Evolutionary conservation across 805 yeast genomes (phyloP).

Genomic region (Metschnikowia cerradonensis): DNA sequence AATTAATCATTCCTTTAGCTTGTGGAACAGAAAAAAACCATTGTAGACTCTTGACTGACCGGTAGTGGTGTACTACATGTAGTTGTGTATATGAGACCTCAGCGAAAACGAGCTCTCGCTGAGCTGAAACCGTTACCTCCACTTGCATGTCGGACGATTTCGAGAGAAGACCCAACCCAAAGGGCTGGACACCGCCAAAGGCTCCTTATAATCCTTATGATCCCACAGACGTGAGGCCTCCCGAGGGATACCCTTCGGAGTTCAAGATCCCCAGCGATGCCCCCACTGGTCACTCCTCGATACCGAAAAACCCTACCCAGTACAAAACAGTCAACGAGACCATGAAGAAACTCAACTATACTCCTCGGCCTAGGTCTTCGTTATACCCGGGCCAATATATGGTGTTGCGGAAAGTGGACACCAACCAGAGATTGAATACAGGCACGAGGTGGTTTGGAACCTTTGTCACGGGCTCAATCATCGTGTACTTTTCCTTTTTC

Average conservation of each 20-base stretch:
- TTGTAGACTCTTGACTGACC: neutral
- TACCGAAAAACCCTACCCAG: constrained; percentile 67
- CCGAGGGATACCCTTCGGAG: constrained; percentile 85
- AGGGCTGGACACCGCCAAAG: constrained; percentile 75
- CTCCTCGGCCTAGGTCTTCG: constrained; percentile 73
- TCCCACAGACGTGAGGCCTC: constrained; percentile 69
- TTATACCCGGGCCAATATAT: constrained; percentile 77
- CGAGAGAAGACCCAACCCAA: constrained; percentile 68
- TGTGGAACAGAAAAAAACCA: neutral
- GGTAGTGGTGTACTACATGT: neutral
- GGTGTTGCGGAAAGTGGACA: constrained; percentile 56
- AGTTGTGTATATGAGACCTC: neutral
- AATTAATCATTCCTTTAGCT: neutral
- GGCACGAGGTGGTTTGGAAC: constrained; percentile 61
- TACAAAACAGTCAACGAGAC: constrained; percentile 65
- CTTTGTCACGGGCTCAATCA: constrained; percentile 44
- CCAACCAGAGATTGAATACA: constrained; percentile 48
- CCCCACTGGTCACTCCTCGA: constrained; percentile 48
- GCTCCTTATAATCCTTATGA: constrained; percentile 88
- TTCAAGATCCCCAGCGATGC: constrained; percentile 61
- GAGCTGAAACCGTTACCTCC: neutral
- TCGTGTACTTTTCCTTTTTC: constrained; percentile 63
- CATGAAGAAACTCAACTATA: constrained; percentile 69
- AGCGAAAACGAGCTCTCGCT: neutral
- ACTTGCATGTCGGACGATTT: constrained; percentile 23